These are phyloP conservation scores for Tardiomyces blankii DNA, from an alignment of 1,139 yeast species.

Conservation along the genomic window DNA sequence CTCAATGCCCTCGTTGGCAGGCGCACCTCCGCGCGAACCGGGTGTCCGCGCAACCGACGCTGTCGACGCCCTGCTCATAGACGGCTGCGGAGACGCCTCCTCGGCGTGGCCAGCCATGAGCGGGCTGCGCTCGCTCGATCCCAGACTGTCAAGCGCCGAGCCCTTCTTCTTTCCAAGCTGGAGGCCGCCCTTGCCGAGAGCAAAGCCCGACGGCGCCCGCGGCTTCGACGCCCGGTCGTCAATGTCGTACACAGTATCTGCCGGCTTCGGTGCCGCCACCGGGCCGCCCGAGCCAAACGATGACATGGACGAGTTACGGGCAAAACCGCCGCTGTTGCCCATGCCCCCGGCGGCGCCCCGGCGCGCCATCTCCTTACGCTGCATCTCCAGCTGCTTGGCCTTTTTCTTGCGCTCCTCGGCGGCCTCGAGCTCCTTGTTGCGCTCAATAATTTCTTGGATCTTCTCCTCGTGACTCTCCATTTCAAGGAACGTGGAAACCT, in stretches of 20 bases:
- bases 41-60: constrained; percentile 20
- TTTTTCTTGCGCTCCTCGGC: constrained; percentile 93
- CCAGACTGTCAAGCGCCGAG: not conserved
- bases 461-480: constrained; percentile 99
- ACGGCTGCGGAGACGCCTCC: constrained; percentile 10
- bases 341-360: constrained; percentile 27
- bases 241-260: not conserved
- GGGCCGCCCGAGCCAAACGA: not conserved
- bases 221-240: not conserved
- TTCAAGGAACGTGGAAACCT: constrained; percentile 81
- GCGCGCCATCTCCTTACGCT: constrained; percentile 66
- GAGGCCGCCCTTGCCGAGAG: constrained; percentile 62
- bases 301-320: constrained; percentile 4
- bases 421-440: constrained; percentile 94
- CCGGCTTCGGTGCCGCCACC: not conserved
- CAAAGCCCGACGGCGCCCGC: constrained; percentile 9
- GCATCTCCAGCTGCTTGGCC: constrained; percentile 80
- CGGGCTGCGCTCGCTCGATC: constrained; percentile 1
- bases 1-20: constrained; percentile 65
- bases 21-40: constrained; percentile 15
- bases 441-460: constrained; percentile 94
- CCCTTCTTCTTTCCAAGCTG: constrained; percentile 63
- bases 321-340: constrained; percentile 6
- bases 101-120: constrained; percentile 9
- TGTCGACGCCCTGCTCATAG: constrained; percentile 8